Conservation (phyloP, 805 yeast genomes). For the Kodamaea lidongshanica region DNA sequence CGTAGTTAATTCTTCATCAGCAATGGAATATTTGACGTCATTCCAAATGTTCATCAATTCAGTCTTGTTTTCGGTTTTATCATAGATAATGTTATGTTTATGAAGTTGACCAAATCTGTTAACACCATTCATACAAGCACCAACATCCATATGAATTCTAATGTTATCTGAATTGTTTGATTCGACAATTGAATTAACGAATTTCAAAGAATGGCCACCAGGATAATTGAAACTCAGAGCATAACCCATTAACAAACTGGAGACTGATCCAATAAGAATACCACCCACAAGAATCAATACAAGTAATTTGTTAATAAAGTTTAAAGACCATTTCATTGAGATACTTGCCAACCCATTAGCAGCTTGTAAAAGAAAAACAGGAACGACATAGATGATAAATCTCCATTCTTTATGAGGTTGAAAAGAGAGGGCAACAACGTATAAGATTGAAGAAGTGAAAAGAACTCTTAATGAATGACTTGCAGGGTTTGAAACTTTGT, state of each 20-base stretch:
- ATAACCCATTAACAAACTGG: constrained; percentile 49
- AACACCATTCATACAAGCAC: constrained; percentile 84
- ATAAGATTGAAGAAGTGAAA: constrained; percentile 47
- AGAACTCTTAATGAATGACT: constrained; percentile 39
- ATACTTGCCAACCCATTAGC: constrained; percentile 50
- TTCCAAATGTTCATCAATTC: constrained; percentile 29
- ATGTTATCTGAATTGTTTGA: constrained; percentile 12
- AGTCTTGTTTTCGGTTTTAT: constrained; percentile 59
- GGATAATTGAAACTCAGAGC: constrained; percentile 78
- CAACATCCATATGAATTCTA: constrained; percentile 60
- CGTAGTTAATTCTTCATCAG: constrained; percentile 17
- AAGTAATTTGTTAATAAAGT: constrained; percentile 23
- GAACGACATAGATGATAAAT: constrained; percentile 71
- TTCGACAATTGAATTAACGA: constrained; percentile 42
- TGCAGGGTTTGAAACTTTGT: constrained; percentile 19
- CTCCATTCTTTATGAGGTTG: constrained; percentile 96
- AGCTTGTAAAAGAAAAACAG: constrained; percentile 58
- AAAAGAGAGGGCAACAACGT: constrained; percentile 58
- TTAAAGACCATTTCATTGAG: constrained; percentile 13
- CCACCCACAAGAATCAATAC: constrained; percentile 18
- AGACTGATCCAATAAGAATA: constrained; percentile 23
- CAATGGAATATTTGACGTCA: constrained; percentile 24
- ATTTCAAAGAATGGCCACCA: constrained; percentile 69
- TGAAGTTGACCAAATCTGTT: constrained; percentile 66
- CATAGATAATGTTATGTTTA: constrained; percentile 42